Evolutionary conservation across 306 rosid genomes (phyloP).

Genomic region (Datisca glomerata): DNA sequence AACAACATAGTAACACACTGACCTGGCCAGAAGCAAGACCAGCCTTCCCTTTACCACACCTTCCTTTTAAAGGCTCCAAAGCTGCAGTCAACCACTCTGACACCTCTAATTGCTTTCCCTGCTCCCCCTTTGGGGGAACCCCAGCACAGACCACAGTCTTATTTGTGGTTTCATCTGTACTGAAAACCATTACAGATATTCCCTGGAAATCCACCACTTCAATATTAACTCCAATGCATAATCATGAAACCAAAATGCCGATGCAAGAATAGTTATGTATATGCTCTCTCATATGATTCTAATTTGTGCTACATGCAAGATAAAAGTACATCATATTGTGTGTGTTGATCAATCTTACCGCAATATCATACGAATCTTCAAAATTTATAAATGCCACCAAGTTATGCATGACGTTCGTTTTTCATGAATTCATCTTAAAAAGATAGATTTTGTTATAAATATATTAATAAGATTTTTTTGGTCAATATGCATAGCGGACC

Average conservation of each 20-base stretch:
- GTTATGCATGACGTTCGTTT: too few species aligned
- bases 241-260: too few species aligned
- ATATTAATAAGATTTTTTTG: too few species aligned
- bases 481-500: conserved; percentile 8
- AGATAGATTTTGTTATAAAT: too few species aligned
- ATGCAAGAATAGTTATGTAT: too few species aligned
- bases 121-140: conserved; percentile 56
- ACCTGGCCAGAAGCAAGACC: conserved; percentile 99
- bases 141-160: conserved; percentile 96
- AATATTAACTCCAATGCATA: too few species aligned
- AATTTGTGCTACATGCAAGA: too few species aligned
- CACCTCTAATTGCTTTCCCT: conserved; percentile 53
- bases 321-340: too few species aligned
- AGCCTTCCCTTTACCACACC: conserved; percentile 86
- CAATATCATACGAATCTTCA: background rate
- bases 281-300: too few species aligned
- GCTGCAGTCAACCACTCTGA: conserved; percentile 80
- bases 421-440: too few species aligned
- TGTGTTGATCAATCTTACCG: background rate
- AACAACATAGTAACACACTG: too few species aligned
- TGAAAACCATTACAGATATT: conserved; percentile 78
- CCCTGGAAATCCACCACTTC: conserved; percentile 55
- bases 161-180: conserved; percentile 69
- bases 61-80: conserved; percentile 74
- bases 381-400: background rate